Base-by-base conservation (phyloP, 202 grass and related monocot genomes). In the Setaria viridis region DNA sequence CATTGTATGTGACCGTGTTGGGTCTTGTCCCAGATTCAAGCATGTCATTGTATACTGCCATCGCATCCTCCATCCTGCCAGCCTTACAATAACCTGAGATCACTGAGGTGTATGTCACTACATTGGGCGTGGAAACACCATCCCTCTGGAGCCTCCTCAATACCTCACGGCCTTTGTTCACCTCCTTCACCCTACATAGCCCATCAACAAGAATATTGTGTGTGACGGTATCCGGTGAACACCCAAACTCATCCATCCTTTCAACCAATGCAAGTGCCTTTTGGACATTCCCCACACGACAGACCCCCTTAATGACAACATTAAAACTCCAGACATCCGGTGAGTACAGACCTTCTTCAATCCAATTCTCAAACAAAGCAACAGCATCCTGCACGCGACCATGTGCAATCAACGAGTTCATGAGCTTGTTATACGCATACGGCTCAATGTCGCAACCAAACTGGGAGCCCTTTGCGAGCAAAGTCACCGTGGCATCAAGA, bases 21-120 rank as follows among this genome's bases (percentile, higher is more conserved):
- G 88, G 97, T 25, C 9, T 62, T 82, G 70, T 91, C 60, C 93
- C 91, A 59, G 34, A 89, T 5, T 34, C 42, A 80, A 94, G 50
- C 94, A 95, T 95, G 29, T 95, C 94, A 86, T 70, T 33, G 48
- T 89, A 93, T 68, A 93, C 87, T 66, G 70, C 67, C 33, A 69
- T 48, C 7, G 94, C 94, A 83, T 95, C 86, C 69, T 76, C 62
- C 87, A 93, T 90, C 73, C 47, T 88, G 62, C 91, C 89, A 80
- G 62, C 74, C 86, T 91, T 96, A 87, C 87, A 94, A 82, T 91
- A 94, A 73, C 91, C 89, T 37, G 87, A 90, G 60, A 99, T 94
- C 55, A 99, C 72, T 59, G 93, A 96, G 11, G 93, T 99, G 90
- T 88, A 99, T 70, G 97, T 91, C 72, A 99, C 72, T 46, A 96